Evolutionary conservation across 257 asterid genomes (phyloP).

Genomic region (Perilla frutescens): DNA sequence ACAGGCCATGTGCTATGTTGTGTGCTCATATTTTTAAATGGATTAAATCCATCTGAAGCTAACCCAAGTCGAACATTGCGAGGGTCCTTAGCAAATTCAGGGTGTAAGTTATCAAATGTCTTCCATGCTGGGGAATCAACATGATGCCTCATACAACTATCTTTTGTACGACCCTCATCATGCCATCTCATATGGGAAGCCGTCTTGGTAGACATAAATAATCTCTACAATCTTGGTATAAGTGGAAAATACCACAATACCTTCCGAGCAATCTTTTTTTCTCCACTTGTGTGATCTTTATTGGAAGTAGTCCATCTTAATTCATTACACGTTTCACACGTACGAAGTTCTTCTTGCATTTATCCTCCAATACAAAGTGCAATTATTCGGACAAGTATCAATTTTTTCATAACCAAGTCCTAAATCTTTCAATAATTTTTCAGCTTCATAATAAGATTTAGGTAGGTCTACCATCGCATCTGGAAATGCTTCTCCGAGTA

Average conservation of each 20-base stretch:
- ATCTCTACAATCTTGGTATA: neutral
- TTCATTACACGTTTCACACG: neutral
- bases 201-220: constrained; percentile 11
- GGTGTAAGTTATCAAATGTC: neutral
- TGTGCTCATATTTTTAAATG: too few species aligned
- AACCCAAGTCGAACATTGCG: neutral
- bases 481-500: neutral
- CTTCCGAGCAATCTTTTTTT: neutral
- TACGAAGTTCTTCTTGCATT: neutral
- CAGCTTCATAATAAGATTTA: neutral
- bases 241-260: constrained; percentile 12
- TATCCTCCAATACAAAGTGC: neutral
- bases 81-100: neutral
- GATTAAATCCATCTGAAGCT: neutral
- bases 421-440: constrained; percentile 1
- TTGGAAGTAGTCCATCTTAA: neutral
- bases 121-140: neutral
- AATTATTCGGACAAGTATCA: constrained; percentile 19
- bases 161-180: neutral
- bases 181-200: constrained; percentile 7
- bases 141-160: neutral
- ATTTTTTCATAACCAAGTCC: constrained; percentile 12
- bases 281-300: neutral
- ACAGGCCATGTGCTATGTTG: too few species aligned
- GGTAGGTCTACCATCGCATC: neutral